These are phyloP conservation scores for Coffea canephora DNA, from an alignment of 257 asterid species.

Conservation along the genomic window DNA sequence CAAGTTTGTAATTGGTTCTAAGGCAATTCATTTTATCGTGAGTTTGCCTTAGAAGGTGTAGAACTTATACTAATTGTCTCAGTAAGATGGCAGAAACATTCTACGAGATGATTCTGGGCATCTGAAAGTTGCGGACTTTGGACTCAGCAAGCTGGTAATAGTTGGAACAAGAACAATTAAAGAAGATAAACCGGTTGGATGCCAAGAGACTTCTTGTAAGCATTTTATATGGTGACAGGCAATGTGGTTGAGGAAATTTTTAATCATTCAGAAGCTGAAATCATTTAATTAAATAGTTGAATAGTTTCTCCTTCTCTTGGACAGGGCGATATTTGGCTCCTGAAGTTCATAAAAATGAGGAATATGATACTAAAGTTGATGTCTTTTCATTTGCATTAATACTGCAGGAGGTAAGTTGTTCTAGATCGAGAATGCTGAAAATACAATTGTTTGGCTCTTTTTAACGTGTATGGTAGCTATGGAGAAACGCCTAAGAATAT, in stretches of 20 bases:
- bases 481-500: background rate
- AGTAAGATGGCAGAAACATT: constrained; percentile 61
- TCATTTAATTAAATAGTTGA: constrained; percentile 14
- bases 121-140: constrained; percentile 92
- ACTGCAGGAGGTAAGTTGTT: constrained; percentile 67
- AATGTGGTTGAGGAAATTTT: background rate
- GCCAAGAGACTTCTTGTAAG: constrained; percentile 70
- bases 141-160: constrained; percentile 69
- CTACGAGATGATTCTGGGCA: constrained; percentile 85
- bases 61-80: constrained; percentile 28
- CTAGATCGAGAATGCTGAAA: background rate
- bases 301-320: constrained; percentile 1
- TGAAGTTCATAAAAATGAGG: constrained; percentile 80
- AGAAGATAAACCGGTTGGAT: constrained; percentile 52
- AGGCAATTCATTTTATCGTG: background rate
- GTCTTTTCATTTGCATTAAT: constrained; percentile 88
- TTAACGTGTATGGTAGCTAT: background rate
- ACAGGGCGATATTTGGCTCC: constrained; percentile 87
- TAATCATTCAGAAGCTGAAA: constrained; percentile 4
- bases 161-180: constrained; percentile 59
- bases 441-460: background rate
- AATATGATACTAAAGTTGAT: constrained; percentile 80
- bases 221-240: constrained; percentile 4
- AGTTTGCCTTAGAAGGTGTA: constrained; percentile 5
- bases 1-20: background rate